A percentile compares a stretch with the other conserved stretches of the same genome.
Evolutionary conservation across 2,329 filamentous ascomycete genomes (phyloP).

Genomic region (Catunica adiposa): DNA sequence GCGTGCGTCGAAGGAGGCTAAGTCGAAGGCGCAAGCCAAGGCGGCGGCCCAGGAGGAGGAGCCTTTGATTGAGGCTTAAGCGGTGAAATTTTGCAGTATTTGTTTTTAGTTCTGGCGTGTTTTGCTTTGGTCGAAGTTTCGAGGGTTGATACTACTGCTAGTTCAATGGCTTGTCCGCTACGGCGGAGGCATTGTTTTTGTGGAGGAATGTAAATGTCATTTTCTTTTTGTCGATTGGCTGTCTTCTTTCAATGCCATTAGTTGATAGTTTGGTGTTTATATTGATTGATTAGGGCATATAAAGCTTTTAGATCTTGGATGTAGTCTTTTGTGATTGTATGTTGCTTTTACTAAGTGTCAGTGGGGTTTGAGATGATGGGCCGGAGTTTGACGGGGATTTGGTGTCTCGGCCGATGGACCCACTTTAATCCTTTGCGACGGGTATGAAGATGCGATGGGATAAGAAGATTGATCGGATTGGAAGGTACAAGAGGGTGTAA

Average conservation of each 20-base stretch:
- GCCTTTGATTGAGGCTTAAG: constrained; percentile 43
- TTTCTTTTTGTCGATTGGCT: no score
- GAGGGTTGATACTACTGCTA: no score
- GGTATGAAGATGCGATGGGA: neutral
- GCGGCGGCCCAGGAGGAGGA: constrained; percentile 31
- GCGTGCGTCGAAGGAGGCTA: constrained; percentile 44
- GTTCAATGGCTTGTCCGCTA: neutral
- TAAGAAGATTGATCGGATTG: neutral
- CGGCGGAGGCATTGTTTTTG: neutral
- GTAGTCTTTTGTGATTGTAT: no score
- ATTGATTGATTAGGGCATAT: neutral
- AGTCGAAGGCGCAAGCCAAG: constrained; percentile 43
- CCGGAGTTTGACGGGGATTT: neutral
- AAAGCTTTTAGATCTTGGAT: no score
- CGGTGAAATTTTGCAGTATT: neutral
- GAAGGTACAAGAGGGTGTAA: neutral
- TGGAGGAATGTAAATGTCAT: no score
- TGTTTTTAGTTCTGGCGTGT: neutral
- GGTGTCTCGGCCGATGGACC: neutral
- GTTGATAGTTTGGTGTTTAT: neutral
- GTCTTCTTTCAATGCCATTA: neutral
- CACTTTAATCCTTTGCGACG: neutral
- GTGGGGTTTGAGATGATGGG: no score
- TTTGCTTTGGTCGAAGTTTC: neutral
- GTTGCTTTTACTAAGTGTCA: neutral